phyloP scores from a whole-genome alignment of 192 early-diverging fungal species.

The Linnemannia zychae region DNA sequence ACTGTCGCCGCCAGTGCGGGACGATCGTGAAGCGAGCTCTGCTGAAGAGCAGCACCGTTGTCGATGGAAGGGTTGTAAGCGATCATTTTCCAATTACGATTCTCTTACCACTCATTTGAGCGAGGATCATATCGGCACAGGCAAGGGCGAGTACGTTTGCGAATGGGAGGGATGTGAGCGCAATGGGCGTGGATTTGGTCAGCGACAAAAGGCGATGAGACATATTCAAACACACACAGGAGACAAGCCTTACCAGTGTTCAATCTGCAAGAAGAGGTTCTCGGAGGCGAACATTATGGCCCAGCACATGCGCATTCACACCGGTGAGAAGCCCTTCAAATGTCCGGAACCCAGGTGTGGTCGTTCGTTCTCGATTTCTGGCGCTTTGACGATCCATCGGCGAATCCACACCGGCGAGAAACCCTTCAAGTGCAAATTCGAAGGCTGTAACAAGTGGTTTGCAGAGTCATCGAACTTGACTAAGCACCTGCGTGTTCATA shows the following conservation, averaged over 20 bases:
- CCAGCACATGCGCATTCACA: slow-evolving; percentile 83
- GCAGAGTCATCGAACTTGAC: slow-evolving; percentile 69
- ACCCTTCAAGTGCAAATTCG: slow-evolving; percentile 66
- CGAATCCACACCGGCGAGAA: slow-evolving; percentile 77
- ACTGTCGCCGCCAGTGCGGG: slow-evolving; percentile 4
- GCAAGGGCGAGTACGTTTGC: slow-evolving; percentile 68
- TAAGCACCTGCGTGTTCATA: slow-evolving; percentile 72
- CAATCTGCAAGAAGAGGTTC: slow-evolving; percentile 73
- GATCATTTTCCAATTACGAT: slow-evolving; percentile 71
- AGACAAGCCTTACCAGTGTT: slow-evolving; percentile 67
- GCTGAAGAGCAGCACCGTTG: slow-evolving; percentile 72
- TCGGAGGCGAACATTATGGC: slow-evolving; percentile 85
- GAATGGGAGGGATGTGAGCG: slow-evolving; percentile 66
- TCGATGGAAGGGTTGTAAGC: slow-evolving; percentile 77
- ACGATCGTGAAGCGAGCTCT: background rate
- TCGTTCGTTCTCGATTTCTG: slow-evolving; percentile 77
- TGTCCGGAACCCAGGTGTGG: slow-evolving; percentile 75
- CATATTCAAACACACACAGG: slow-evolving; percentile 89
- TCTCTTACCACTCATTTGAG: slow-evolving; percentile 74
- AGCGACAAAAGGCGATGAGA: slow-evolving; percentile 75
- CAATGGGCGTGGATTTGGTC: slow-evolving; percentile 62
- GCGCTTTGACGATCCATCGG: slow-evolving; percentile 77
- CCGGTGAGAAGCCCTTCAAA: slow-evolving; percentile 80
- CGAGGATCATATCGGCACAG: slow-evolving; percentile 73
- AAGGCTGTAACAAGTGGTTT: slow-evolving; percentile 68